A percentile compares a stretch with the other conserved stretches of the same genome.
Evolutionary conservation across 129 eudicot genomes (phyloP).

Genomic region (Tagetes patula): DNA sequence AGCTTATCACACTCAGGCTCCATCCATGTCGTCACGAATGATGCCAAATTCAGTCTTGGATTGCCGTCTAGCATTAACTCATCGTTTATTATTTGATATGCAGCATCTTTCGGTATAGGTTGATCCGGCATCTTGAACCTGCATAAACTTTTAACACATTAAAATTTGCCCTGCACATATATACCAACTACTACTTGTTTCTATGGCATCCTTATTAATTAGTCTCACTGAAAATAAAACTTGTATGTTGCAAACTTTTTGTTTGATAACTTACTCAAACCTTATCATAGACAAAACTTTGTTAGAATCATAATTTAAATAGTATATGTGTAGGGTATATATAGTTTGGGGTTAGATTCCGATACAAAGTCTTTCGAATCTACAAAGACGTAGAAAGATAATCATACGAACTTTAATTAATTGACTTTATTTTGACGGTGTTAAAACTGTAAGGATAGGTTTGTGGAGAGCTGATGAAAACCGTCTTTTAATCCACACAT

Average conservation of each 20-base stretch:
- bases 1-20: slow-evolving; percentile 81
- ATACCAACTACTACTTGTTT: no score
- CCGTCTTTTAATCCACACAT: no score
- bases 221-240: neutral
- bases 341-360: no score
- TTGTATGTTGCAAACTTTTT: no score
- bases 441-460: no score
- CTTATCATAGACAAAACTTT: neutral
- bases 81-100: slow-evolving; percentile 74
- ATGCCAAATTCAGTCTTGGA: slow-evolving; percentile 72
- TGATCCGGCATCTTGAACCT: slow-evolving; percentile 60
- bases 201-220: no score
- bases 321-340: no score
- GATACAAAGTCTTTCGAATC: no score
- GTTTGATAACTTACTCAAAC: neutral
- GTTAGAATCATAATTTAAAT: neutral
- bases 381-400: no score
- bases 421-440: no score
- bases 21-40: slow-evolving; percentile 84
- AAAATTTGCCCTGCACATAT: neutral
- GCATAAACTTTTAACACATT: neutral
- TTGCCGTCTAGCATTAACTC: slow-evolving; percentile 86
- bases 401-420: no score
- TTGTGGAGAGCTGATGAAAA: no score
- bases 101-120: slow-evolving; percentile 65